Evolutionary conservation across 768 basidiomycete genomes (phyloP), one percentile per base, ranked within the genome.

Genomic region (Suillus decipiens): DNA sequence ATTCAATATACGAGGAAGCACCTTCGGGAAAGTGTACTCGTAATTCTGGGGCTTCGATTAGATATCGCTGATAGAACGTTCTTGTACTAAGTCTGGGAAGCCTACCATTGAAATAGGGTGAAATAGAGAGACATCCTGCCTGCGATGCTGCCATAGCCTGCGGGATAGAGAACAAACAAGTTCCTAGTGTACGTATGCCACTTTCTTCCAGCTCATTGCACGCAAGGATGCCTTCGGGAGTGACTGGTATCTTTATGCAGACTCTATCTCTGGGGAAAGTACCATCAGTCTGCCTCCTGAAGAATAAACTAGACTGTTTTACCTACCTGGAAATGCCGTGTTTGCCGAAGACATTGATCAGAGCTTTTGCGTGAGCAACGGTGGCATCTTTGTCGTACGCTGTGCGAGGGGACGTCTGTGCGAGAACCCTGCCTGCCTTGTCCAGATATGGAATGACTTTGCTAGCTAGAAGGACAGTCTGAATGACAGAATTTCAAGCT

Each of bases 221-320:
- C 1, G 86, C 85, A 17, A 82, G 63, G 50, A 86, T 72, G 7
- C 81, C 80, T 64, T 84, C 81, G 3, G 82, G 81, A 0, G 84
- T 86, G 15, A 81, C 75, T 19, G 85, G 86, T 47, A 88, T 84
- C 70, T 87, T 88, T 72, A 88, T 82, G 68, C 84, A 85, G 28
- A 84, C 82, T 12, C 84, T 77, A 31, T 78, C 74, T 66, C 81
- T 80, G 61, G 10, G 53, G 14, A 53, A 41, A 63, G 33, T 8
- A 7, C n/a, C 7, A 59, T 34, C 33, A 28, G 43, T 60, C 24
- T 22, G 10, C n/a, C 61, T 34, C 11, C 33, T 53, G 17, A 22
- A 37, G 36, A 48, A 22, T 24, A 31, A 19, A 51, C 15, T 11
- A 34, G 17, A 31, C 7, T 33, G 22, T 59, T 43, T 17, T 61